phyloP scores from a whole-genome alignment of 2,329 filamentous ascomycete species.

The Pseudogymnoascus sp. region DNA sequence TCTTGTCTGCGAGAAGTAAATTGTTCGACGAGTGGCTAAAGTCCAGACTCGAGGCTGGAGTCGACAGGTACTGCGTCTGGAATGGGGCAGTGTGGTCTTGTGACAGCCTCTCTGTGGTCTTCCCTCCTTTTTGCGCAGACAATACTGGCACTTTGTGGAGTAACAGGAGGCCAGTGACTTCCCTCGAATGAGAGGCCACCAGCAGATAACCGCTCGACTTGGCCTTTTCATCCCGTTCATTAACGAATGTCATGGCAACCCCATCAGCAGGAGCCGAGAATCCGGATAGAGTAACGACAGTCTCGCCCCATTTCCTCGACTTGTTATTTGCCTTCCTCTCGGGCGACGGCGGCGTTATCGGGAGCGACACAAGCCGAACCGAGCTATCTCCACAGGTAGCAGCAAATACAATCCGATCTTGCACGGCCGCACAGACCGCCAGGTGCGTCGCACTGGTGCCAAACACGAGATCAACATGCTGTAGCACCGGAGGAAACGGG shows the following conservation, averaged over 20 bases:
- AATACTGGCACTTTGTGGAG: slow-evolving; percentile 48
- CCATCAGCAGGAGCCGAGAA: slow-evolving; percentile 45
- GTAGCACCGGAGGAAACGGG: slow-evolving; percentile 46
- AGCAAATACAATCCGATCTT: slow-evolving; percentile 51
- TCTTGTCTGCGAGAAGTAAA: slow-evolving; percentile 46
- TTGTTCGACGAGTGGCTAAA: slow-evolving; percentile 52
- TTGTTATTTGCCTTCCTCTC: slow-evolving; percentile 48
- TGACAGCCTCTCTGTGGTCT: slow-evolving; percentile 31
- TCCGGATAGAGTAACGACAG: slow-evolving; percentile 43
- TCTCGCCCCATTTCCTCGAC: slow-evolving; percentile 53
- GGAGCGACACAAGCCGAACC: slow-evolving; percentile 49
- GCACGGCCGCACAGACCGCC: slow-evolving; percentile 42
- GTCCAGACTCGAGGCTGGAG: slow-evolving; percentile 44
- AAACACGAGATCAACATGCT: slow-evolving; percentile 52
- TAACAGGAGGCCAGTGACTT: slow-evolving; percentile 49
- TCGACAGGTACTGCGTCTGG: slow-evolving; percentile 50
- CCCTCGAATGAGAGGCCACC: slow-evolving; percentile 51
- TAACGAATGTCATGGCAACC: slow-evolving; percentile 43
- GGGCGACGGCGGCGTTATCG: slow-evolving; percentile 52
- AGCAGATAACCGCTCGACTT: slow-evolving; percentile 36
- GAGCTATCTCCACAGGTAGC: slow-evolving; percentile 50
- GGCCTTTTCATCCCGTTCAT: slow-evolving; percentile 15
- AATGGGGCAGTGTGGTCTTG: slow-evolving; percentile 39
- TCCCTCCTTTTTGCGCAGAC: slow-evolving; percentile 16
- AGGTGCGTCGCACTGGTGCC: slow-evolving; percentile 48